Evolutionary conservation across 306 rosid species (phyloP).

Genomic region (Fragaria vesca): DNA sequence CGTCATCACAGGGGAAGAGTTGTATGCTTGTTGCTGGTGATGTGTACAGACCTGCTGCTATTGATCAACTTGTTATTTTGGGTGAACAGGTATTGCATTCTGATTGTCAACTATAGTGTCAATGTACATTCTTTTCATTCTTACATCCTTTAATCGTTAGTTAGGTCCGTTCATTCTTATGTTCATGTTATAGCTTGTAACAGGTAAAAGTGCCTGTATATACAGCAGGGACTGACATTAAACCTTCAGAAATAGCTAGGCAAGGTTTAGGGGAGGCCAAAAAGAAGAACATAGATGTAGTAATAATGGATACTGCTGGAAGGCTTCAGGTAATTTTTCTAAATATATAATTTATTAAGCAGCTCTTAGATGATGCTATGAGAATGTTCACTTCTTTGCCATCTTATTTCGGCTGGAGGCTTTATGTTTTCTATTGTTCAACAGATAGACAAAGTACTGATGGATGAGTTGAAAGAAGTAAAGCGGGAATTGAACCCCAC

Average conservation of each 20-base stretch:
- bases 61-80: constrained; percentile 89
- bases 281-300: constrained; percentile 82
- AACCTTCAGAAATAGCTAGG: constrained; percentile 82
- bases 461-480: constrained; percentile 97
- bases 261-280: constrained; percentile 95
- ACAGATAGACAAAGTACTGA: constrained; percentile 94
- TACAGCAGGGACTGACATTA: constrained; percentile 82
- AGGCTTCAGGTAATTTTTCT: constrained; percentile 82
- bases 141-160: constrained; percentile 16
- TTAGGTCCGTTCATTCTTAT: constrained; percentile 18
- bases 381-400: constrained; percentile 10
- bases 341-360: constrained; percentile 5
- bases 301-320: constrained; percentile 96
- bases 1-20: constrained; percentile 74
- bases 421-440: constrained; percentile 7
- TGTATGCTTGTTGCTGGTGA: constrained; percentile 97
- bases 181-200: constrained; percentile 44
- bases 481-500: constrained; percentile 74
- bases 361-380: not conserved
- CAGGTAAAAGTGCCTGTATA: constrained; percentile 96
- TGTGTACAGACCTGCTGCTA: constrained; percentile 98
- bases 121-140: not conserved
- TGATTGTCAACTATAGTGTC: constrained; percentile 4
- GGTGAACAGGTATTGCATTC: constrained; percentile 77
- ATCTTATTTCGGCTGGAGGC: not conserved